Evolutionary conservation across 176 grass and related monocot species (phyloP).

Genomic region (Oryza rufipogon): DNA sequence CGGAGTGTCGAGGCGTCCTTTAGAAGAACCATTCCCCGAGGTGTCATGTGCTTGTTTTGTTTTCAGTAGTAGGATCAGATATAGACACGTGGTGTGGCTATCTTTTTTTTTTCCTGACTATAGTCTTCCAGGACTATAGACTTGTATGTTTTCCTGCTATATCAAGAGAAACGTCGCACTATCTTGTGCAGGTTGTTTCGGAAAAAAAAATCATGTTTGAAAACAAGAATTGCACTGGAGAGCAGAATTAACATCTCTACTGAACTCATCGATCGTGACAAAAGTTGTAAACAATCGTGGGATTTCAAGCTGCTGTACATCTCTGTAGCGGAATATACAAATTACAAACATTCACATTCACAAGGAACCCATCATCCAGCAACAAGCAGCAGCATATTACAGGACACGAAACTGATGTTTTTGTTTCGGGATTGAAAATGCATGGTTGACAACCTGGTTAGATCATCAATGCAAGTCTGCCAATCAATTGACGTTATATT

Average conservation of each 20-base stretch:
- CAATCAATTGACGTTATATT: not conserved
- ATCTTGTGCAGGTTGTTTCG: too few relatives aligned
- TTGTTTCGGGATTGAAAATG: not conserved
- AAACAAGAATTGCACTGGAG: not conserved
- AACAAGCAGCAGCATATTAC: not conserved
- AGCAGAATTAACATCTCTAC: not conserved
- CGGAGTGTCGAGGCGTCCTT: too few relatives aligned
- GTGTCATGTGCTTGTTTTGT: too few relatives aligned
- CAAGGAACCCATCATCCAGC: not conserved
- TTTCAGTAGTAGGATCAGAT: too few relatives aligned
- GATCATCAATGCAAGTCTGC: not conserved
- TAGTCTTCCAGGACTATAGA: too few relatives aligned
- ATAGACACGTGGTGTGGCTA: too few relatives aligned
- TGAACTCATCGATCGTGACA: not conserved
- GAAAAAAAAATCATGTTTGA: not conserved
- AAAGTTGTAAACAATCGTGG: too few relatives aligned
- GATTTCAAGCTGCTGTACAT: not conserved
- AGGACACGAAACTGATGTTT: not conserved
- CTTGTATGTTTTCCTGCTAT: too few relatives aligned
- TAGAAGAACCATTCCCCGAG: too few relatives aligned
- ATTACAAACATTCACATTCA: not conserved
- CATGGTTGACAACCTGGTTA: not conserved
- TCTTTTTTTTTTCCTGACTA: too few relatives aligned
- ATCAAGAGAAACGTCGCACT: too few relatives aligned
- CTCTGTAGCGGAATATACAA: not conserved